These are phyloP conservation scores for Nigrospora osmanthi DNA, from an alignment of 2,329 filamentous ascomycete species.

Conservation along the genomic window DNA sequence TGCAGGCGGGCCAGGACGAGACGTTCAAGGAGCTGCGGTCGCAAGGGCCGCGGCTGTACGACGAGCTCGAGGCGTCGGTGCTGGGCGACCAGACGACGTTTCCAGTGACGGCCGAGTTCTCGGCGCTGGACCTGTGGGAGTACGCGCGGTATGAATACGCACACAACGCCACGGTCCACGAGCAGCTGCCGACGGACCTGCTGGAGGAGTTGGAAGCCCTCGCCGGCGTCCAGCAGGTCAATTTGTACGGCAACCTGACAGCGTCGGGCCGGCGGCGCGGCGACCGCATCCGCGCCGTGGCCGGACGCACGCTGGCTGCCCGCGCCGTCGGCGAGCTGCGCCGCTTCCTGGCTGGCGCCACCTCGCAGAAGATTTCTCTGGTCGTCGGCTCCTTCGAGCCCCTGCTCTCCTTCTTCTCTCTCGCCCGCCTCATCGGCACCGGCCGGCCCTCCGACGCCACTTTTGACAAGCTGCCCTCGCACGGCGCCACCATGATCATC, in stretches of 20 bases:
- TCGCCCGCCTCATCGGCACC: conserved; percentile 33
- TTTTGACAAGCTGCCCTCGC: conserved; percentile 46
- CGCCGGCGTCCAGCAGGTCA: conserved; percentile 61
- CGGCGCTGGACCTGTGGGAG: conserved; percentile 46
- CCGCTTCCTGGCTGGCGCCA: conserved; percentile 30
- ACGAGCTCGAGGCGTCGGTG: conserved; percentile 26
- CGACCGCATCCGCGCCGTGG: conserved; percentile 38
- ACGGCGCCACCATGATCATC: conserved; percentile 69
- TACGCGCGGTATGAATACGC: conserved; percentile 44
- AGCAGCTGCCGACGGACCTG: conserved; percentile 29
- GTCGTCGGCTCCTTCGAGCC: conserved; percentile 48
- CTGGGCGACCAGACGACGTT: conserved; percentile 29
- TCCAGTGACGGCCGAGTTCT: conserved; percentile 26
- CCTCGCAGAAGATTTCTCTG: conserved; percentile 38
- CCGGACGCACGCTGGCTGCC: conserved; percentile 43
- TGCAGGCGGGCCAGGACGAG: conserved; percentile 12
- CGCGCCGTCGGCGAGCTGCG: conserved; percentile 34
- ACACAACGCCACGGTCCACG: conserved; percentile 38
- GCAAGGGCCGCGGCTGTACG: conserved; percentile 29
- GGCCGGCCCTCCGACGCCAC: conserved; percentile 44
- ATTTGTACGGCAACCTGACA: conserved; percentile 45
- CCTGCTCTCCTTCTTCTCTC: conserved; percentile 45
- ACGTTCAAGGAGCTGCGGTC: conserved; percentile 10
- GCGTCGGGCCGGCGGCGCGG: conserved; percentile 38
- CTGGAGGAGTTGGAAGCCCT: conserved; percentile 51